Evolutionary conservation across 257 asterid species (phyloP), one percentile per base, ranked within the genome.

Genomic region (Linaria vulgaris): DNA sequence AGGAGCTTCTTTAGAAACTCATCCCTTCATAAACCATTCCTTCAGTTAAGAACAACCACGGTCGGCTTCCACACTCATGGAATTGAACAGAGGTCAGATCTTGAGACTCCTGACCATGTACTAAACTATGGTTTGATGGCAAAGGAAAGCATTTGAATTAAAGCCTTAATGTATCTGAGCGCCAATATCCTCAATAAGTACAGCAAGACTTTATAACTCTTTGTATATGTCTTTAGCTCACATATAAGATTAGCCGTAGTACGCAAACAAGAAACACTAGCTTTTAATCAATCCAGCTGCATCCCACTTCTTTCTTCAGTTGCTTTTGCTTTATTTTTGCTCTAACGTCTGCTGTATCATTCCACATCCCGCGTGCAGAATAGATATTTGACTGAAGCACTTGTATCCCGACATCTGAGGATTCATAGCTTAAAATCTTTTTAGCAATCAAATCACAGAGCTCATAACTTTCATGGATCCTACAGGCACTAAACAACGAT

Each of bases 331-430:
- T 81, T 66, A 83, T 66, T 58, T 45, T 69, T 54, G 75, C 78
- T 74, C 94, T 79, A 45, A 78, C 56, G 7, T 23, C 41, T 13
- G 86, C 94, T 9, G 88, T 87, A 50, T 79, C 84, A 53, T 73
- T 77, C 94, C 89, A 89, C 84, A 68, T 76, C 25, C 88, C 95
- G 22, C 83, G 79, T 12, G 85, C 79, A 64, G 94, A 79, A 78
- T 79, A 81, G 30, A 80, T 59, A 66, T 87, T 87, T 6, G 90
- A 82, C 51, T 83, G 74, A 59, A 84, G 88, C 44, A 84, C 79
- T 44, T 71, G 75, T 68, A 70, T 74, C 66, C 86, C 87, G 0
- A 83, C 78, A 49, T 78, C 81, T 61, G 73, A 69, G 25, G 87
- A 73, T 31, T 71, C 78, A 43, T 59, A 61, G 45, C 70, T 66